Evolutionary conservation across 805 yeast genomes (phyloP), one percentile per base, ranked within the genome.

Genomic region (Kregervanrija pseudodelftensis): DNA sequence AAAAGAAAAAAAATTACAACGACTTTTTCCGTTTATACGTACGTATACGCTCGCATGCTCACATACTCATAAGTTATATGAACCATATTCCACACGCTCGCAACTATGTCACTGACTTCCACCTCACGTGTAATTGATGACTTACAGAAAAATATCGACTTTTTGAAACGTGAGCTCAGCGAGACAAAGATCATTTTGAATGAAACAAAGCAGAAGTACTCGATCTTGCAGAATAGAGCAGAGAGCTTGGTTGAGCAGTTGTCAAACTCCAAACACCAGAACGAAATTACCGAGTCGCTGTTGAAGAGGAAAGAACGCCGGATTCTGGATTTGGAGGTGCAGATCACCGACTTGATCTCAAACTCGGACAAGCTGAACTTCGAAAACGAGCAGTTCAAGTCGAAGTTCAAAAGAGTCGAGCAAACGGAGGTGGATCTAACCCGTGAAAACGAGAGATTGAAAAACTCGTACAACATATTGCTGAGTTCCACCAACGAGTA

Each of bases 181-280:
- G 60, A 54, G 33, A 48, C 56, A 8, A 55, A 56, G 33, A 50
- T 50, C 1, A 55, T 69, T 37, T 66, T 65, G 43, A 63, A 65
- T 30, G 83, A 77, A 47, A 70, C 74, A 53, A 72, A 70, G 48
- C 79, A 78, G 60, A 76, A 80, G 48, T 66, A 71, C 36, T 40
- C 53, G 70, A 76, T 42, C 64, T 71, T 30, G 55, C 72, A 43
- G 52, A 71, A 50, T 63, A 70, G 55, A 70, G 77, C 62, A 67
- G 80, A 53, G 80, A 76, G 52, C 66, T 66, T 75, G 43, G 71
- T 78, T 33, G 87, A 81, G 53, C 85, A 80, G 60, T 62, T 81
- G 48, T 78, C 87, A 30, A 80, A 80, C 50, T 68, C 84, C 34
- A 82, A 82, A 60, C 90, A 84, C 59, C 91, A 87, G 55, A 82